Percentiles rank a stretch among this genome's conserved stretches.
These are phyloP conservation scores for Alternaria sp. DNA, from an alignment of 2,329 filamentous ascomycete genomes.

Conservation along the genomic window DNA sequence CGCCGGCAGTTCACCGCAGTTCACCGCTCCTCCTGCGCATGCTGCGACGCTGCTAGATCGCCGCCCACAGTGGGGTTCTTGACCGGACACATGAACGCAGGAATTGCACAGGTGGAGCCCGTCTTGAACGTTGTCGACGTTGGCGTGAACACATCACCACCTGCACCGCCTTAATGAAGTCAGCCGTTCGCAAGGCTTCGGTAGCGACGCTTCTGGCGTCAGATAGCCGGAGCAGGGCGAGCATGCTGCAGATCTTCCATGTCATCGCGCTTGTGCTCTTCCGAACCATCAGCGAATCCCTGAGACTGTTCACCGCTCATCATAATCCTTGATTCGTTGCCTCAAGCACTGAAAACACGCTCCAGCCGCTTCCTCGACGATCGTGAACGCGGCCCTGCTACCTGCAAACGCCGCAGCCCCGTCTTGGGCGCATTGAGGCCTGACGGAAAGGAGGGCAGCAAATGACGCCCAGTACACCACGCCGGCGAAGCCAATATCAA, in stretches of 20 bases:
- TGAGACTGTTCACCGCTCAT: constrained; percentile 47
- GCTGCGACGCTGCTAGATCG: constrained; percentile 19
- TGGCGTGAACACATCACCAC: constrained; percentile 45
- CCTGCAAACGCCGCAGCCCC: constrained; percentile 35
- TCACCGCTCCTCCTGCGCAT: constrained; percentile 37
- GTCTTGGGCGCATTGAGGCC: constrained; percentile 39
- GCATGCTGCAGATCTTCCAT: constrained; percentile 51
- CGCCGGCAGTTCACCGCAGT: constrained; percentile 45
- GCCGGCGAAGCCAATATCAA: constrained; percentile 29
- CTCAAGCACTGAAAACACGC: constrained; percentile 22
- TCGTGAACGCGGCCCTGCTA: constrained; percentile 30
- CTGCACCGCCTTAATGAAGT: constrained; percentile 46
- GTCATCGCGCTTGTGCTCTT: constrained; percentile 47
- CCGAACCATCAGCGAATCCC: constrained; percentile 43
- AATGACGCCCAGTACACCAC: constrained; percentile 29
- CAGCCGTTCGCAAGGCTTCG: constrained; percentile 46
- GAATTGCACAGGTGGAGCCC: constrained; percentile 17
- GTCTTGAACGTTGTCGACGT: constrained; percentile 22
- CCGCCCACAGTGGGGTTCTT: constrained; percentile 21
- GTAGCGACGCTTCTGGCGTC: constrained; percentile 44
- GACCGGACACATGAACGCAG: constrained; percentile 20
- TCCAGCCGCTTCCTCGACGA: constrained; percentile 19
- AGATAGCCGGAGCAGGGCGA: constrained; percentile 45
- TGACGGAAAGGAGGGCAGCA: constrained; percentile 34
- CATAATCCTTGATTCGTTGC: constrained; percentile 43